A percentile compares a stretch with the other conserved stretches of the same genome.
Evolutionary conservation across 441 rosid genomes (phyloP).

Genomic region (Adansonia rubrostipa): DNA sequence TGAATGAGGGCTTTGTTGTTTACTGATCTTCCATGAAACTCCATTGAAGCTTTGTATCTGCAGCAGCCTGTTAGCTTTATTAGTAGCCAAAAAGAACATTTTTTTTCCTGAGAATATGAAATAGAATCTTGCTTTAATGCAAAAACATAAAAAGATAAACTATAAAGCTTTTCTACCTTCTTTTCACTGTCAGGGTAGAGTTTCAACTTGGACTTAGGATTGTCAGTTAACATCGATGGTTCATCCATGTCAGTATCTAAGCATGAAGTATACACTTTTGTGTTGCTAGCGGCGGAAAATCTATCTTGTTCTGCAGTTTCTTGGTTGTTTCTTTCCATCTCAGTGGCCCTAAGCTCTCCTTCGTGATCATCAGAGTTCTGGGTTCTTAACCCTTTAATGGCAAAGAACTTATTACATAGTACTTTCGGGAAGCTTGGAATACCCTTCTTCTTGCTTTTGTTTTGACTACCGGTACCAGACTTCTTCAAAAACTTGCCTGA

Average conservation of each 20-base stretch:
- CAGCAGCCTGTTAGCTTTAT: slow-evolving; percentile 40
- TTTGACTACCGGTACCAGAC: slow-evolving; percentile 4
- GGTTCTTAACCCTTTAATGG: slow-evolving; percentile 29
- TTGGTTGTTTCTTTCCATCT: slow-evolving; percentile 25
- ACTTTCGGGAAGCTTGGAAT: slow-evolving; percentile 27
- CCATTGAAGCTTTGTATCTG: slow-evolving; percentile 37
- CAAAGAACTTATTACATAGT: slow-evolving; percentile 31
- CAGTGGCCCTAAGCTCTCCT: slow-evolving; percentile 23
- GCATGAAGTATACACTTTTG: slow-evolving; percentile 46
- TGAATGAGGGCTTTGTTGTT: slow-evolving; percentile 41
- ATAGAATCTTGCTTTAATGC: neutral
- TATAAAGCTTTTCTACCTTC: slow-evolving; percentile 34
- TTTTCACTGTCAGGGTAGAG: slow-evolving; percentile 25
- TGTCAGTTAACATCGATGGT: slow-evolving; percentile 23
- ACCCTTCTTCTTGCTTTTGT: slow-evolving; percentile 37
- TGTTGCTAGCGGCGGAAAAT: slow-evolving; percentile 45
- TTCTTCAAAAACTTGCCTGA: slow-evolving; percentile 29
- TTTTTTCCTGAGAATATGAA: neutral
- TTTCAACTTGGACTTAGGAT: slow-evolving; percentile 16
- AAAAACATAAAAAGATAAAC: neutral
- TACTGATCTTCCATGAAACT: slow-evolving; percentile 29
- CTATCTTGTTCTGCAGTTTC: slow-evolving; percentile 37
- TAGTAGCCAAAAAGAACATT: slow-evolving; percentile 11
- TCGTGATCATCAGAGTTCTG: slow-evolving; percentile 26
- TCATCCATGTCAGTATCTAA: slow-evolving; percentile 45